Evolutionary conservation across 352 stramenopile species (phyloP).

Genomic region (Globisporangium ultimum): DNA sequence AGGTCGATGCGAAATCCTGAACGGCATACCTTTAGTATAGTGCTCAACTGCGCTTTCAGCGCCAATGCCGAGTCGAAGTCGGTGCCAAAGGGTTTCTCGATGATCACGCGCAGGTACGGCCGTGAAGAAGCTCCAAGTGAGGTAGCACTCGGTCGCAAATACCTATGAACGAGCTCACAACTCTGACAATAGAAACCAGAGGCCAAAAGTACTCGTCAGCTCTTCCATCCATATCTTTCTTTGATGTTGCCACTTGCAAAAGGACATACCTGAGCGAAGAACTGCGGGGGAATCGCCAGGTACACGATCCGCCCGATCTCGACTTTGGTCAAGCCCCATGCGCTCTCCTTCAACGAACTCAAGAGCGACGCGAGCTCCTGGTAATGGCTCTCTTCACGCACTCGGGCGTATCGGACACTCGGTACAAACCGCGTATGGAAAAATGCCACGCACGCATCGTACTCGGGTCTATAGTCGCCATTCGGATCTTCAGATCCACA

Average conservation of each 20-base stretch:
- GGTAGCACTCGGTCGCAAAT: slow-evolving; percentile 20
- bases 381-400: slow-evolving; percentile 36
- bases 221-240: too few relatives aligned
- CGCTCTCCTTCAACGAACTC: not conserved
- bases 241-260: slow-evolving; percentile 1
- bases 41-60: slow-evolving; percentile 36
- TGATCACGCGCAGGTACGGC: slow-evolving; percentile 62
- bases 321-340: not conserved
- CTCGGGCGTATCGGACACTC: slow-evolving; percentile 40
- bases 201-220: not conserved
- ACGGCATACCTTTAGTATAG: slow-evolving; percentile 32
- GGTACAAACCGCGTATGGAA: slow-evolving; percentile 29
- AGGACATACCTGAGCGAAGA: slow-evolving; percentile 46
- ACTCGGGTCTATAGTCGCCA: not conserved
- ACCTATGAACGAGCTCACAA: slow-evolving; percentile 26
- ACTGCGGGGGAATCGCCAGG: slow-evolving; percentile 69
- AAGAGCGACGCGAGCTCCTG: slow-evolving; percentile 5
- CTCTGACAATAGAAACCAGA: slow-evolving; percentile 15
- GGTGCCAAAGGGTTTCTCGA: slow-evolving; percentile 80
- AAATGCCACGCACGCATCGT: slow-evolving; percentile 25
- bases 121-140: not conserved
- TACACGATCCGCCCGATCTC: slow-evolving; percentile 65
- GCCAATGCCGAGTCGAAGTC: slow-evolving; percentile 45
- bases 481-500: slow-evolving; percentile 18
- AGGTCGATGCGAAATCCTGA: too few relatives aligned